Evolutionary conservation across 2,329 filamentous ascomycete genomes (phyloP), one percentile per base, ranked within the genome.

Genomic region (Pseudopithomyces chartarum): DNA sequence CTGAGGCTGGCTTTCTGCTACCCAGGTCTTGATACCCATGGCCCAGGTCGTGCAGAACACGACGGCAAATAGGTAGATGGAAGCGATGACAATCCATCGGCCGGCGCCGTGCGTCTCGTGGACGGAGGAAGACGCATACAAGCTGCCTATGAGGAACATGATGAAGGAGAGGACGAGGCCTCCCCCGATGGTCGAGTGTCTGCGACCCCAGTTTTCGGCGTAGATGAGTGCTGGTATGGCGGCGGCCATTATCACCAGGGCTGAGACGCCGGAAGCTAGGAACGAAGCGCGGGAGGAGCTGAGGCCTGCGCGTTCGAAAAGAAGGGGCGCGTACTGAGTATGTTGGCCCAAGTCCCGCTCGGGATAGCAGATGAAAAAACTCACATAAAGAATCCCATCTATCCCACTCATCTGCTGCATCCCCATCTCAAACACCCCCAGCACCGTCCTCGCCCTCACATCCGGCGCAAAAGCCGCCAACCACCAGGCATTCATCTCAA

Each of bases 321-420:
- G 77, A 0, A 82, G 68, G 0, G 85, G 86, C 0, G 86, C 85
- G 54, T 88, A 88, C 85, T 86, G 8, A 17, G 26, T 52, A 20
- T 36, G 22, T 33, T 57, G 36, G 38, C 32, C 17, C 22, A 11
- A 44, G n/a, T n/a, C n/a, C n/a, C n/a, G n/a, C n/a, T n/a, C n/a
- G n/a, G n/a, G n/a, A n/a, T n/a, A 36, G 2, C 17, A 10, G 15
- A 2, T 22, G 8, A 39, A 20, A 12, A 11, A 2, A 75, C 80
- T 67, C 66, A 85, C 84, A 56, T 86, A 88, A 22, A 87, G 77
- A 6, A 88, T 80, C 0, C 83, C 86, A 60, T 89, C 86, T 46
- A 88, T 88, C 0, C 86, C 85, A 32, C 79, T 83, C 0, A 88
- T 73, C 62, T 89, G 86, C 26, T 84, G 79, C 78, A 87, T 85